These are phyloP conservation scores for Blastobotrys indianensis DNA, from an alignment of 1,139 yeast genomes.

Conservation along the genomic window DNA sequence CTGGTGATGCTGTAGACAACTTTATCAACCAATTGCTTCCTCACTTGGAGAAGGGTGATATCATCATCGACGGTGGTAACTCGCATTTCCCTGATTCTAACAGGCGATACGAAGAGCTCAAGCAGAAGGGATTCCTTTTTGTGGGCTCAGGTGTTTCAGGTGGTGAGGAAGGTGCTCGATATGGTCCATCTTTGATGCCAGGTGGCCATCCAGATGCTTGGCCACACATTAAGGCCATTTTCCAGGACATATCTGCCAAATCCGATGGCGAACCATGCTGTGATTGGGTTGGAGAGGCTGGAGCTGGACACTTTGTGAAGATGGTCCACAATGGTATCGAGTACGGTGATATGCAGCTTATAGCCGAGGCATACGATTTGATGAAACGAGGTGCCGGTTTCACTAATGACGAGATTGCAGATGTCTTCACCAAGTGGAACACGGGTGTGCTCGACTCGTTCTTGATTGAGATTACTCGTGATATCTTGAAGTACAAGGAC, in stretches of 20 bases:
- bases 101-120: conserved; percentile 91
- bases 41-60: conserved; percentile 91
- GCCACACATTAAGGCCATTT: conserved; percentile 95
- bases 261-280: conserved; percentile 99
- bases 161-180: conserved; percentile 99
- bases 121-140: conserved; percentile 79
- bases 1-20: conserved; percentile 91
- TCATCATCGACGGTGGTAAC: conserved; percentile 99
- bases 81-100: conserved; percentile 98
- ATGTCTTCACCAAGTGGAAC: conserved; percentile 91
- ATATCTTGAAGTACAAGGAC: conserved; percentile 80
- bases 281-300: conserved; percentile 99
- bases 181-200: conserved; percentile 99
- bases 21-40: conserved; percentile 85
- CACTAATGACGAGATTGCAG: conserved; percentile 87
- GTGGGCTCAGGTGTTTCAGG: conserved; percentile 99
- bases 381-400: conserved; percentile 92
- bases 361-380: conserved; percentile 94
- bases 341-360: conserved; percentile 99
- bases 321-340: conserved; percentile 99
- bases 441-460: conserved; percentile 96
- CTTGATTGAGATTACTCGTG: conserved; percentile 95
- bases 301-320: conserved; percentile 98
- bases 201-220: conserved; percentile 98
- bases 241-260: conserved; percentile 95